phyloP scores from a whole-genome alignment of 2,329 filamentous ascomycete species.

The Hypoxylon sp. region DNA sequence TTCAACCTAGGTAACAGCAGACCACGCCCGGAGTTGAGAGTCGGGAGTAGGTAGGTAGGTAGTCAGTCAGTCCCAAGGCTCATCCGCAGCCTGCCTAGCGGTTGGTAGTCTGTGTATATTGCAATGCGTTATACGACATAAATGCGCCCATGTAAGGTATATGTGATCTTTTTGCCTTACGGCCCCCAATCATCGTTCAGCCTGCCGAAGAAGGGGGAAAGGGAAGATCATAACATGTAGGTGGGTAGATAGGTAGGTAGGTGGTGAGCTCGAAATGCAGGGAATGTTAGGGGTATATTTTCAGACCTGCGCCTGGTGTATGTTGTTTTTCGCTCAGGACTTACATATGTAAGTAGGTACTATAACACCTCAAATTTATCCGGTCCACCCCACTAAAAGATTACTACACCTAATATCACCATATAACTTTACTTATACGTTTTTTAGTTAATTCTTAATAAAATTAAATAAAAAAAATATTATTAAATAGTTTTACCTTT shows the following conservation, averaged over 20 bases:
- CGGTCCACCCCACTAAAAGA: too few species aligned
- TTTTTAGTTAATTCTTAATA: too few species aligned
- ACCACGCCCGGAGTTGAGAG: background rate
- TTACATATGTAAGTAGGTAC: too few species aligned
- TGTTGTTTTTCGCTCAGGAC: background rate
- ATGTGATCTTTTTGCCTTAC: conserved; percentile 1
- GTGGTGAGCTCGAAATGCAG: background rate
- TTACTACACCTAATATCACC: too few species aligned
- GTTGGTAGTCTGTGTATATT: background rate
- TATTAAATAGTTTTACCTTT: too few species aligned
- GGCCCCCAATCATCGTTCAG: background rate
- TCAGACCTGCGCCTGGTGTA: background rate
- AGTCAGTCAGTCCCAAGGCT: background rate
- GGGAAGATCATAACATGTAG: background rate
- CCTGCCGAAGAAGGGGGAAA: conserved; percentile 12
- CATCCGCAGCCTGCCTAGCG: background rate
- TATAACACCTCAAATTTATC: too few species aligned
- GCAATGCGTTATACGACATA: background rate
- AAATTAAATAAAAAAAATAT: too few species aligned
- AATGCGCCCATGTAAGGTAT: background rate
- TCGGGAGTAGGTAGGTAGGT: background rate
- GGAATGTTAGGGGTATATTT: background rate
- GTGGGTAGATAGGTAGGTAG: too few species aligned
- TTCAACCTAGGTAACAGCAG: background rate
- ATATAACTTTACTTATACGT: too few species aligned